Evolutionary conservation across 1,284 basidiomycete genomes (phyloP).

Genomic region (Moniliophthora roreri): DNA sequence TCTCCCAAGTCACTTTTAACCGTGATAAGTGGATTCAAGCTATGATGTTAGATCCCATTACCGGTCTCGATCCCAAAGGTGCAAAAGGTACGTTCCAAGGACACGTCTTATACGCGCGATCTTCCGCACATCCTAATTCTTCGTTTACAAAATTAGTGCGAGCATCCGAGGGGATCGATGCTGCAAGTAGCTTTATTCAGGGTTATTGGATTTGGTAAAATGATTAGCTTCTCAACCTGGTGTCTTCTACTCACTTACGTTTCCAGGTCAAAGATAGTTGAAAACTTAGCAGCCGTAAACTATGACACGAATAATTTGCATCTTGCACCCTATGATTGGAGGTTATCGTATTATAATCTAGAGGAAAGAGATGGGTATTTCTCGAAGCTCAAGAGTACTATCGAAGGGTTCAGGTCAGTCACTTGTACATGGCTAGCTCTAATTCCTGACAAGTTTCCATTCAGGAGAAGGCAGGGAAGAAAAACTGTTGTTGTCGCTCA

Average conservation of each 20-base stretch:
- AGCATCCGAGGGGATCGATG: conserved; percentile 90
- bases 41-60: conserved; percentile 88
- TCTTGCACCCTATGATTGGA: conserved; percentile 90
- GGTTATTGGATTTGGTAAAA: conserved; percentile 94
- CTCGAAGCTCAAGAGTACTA: conserved; percentile 79
- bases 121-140: too few relatives aligned
- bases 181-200: conserved; percentile 89
- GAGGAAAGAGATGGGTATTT: conserved; percentile 95
- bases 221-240: not conserved
- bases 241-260: not conserved
- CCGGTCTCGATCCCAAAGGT: conserved; percentile 90
- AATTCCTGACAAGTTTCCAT: conserved; percentile 3
- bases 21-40: conserved; percentile 87
- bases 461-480: conserved; percentile 67
- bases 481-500: conserved; percentile 91
- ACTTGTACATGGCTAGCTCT: conserved; percentile 1
- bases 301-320: conserved; percentile 91
- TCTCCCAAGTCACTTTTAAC: conserved; percentile 77
- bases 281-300: conserved; percentile 89
- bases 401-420: conserved; percentile 80
- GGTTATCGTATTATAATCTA: conserved; percentile 87
- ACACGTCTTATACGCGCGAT: too few relatives aligned
- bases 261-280: conserved; percentile 84
- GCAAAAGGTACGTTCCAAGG: too few relatives aligned
- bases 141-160: too few relatives aligned